phyloP scores from a whole-genome alignment of 2,329 filamentous ascomycete species.

The Hymenoscyphus linearis region DNA sequence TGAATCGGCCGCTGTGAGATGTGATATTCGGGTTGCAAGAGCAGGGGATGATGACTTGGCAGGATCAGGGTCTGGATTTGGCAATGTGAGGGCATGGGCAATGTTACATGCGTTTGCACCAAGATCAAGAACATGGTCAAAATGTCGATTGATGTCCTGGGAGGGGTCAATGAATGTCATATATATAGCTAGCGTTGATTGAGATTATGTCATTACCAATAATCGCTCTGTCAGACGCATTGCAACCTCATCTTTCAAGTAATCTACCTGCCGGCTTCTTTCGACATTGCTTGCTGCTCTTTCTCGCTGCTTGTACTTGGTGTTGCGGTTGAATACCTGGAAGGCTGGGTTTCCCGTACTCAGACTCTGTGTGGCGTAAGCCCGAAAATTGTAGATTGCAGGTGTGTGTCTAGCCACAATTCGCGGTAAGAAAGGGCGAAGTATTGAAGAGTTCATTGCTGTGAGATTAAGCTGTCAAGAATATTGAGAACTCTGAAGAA shows the following conservation, averaged over 20 bases:
- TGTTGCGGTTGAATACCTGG: constrained; percentile 83
- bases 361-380: constrained; percentile 64
- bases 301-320: constrained; percentile 90
- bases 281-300: constrained; percentile 68
- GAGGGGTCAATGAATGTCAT: constrained; percentile 11
- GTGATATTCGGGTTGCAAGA: constrained; percentile 63
- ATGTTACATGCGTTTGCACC: constrained; percentile 96
- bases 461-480: not conserved
- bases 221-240: constrained; percentile 77
- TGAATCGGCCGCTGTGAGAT: constrained; percentile 76
- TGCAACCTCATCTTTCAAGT: constrained; percentile 90
- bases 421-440: constrained; percentile 22
- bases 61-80: constrained; percentile 58
- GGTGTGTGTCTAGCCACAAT: constrained; percentile 14
- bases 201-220: constrained; percentile 47
- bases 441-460: constrained; percentile 24
- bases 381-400: constrained; percentile 36
- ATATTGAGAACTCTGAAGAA: not conserved
- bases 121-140: constrained; percentile 80
- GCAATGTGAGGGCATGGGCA: constrained; percentile 69
- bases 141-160: constrained; percentile 87
- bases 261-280: constrained; percentile 76
- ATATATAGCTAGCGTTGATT: constrained; percentile 6
- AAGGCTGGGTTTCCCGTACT: constrained; percentile 71
- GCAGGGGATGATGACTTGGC: constrained; percentile 54